Evolutionary conservation across 352 stramenopile genomes (phyloP).

Genomic region (Thalassiosira mediterranea): DNA sequence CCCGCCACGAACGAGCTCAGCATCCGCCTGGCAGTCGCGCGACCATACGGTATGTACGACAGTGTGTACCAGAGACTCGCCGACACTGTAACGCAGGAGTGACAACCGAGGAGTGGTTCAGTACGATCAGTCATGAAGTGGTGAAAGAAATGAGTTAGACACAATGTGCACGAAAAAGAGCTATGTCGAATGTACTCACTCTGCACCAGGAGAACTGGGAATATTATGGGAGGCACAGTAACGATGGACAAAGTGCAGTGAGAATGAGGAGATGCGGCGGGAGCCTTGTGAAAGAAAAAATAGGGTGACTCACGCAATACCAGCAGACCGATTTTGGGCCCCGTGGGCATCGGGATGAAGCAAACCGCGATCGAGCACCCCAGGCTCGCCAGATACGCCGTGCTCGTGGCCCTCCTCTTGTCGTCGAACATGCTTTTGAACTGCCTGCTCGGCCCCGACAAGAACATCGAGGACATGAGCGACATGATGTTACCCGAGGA

Average conservation of each 20-base stretch:
- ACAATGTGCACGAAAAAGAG: not conserved
- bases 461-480: conserved; percentile 70
- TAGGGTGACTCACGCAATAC: conserved; percentile 35
- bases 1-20: conserved; percentile 28
- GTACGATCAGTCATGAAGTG: too few relatives aligned
- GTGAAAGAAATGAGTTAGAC: not conserved
- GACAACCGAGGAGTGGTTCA: too few relatives aligned
- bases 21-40: conserved; percentile 58
- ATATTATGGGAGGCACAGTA: too few relatives aligned
- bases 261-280: too few relatives aligned
- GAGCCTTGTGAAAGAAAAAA: too few relatives aligned
- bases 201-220: conserved; percentile 40
- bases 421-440: conserved; percentile 80
- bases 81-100: too few relatives aligned
- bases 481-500: conserved; percentile 77
- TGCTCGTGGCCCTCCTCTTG: conserved; percentile 56
- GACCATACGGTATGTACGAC: conserved; percentile 81
- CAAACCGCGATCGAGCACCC: conserved; percentile 63
- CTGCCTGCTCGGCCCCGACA: conserved; percentile 79
- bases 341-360: conserved; percentile 69
- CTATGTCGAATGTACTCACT: conserved; percentile 5
- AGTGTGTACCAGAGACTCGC: conserved; percentile 82
- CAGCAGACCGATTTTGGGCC: conserved; percentile 60
- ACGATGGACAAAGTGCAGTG: too few relatives aligned
- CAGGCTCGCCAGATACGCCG: conserved; percentile 72